A percentile compares a stretch with the other conserved stretches of the same genome.
These are phyloP conservation scores for Termitomyces eurrhizus DNA, from an alignment of 768 basidiomycete species.

Conservation along the genomic window DNA sequence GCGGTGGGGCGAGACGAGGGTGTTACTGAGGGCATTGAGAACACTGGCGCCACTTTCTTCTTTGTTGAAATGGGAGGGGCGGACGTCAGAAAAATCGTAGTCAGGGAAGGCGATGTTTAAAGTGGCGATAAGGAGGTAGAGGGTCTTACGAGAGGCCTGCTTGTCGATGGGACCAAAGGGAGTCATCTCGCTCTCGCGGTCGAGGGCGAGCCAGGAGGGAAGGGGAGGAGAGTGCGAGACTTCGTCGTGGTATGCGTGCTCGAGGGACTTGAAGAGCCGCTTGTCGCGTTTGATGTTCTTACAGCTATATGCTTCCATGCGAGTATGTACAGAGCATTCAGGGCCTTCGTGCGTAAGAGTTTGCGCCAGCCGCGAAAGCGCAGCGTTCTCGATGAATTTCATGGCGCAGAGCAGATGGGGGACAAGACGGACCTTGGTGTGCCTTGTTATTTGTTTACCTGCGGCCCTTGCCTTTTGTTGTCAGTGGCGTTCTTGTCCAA, in stretches of 20 bases:
- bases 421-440: not conserved
- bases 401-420: conserved; percentile 33
- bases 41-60: conserved; percentile 79
- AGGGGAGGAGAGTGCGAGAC: conserved; percentile 81
- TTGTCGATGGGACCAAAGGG: conserved; percentile 92
- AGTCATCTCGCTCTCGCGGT: conserved; percentile 70
- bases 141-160: conserved; percentile 81
- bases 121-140: conserved; percentile 93
- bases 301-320: conserved; percentile 96
- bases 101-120: conserved; percentile 98
- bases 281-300: conserved; percentile 98
- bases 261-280: conserved; percentile 91
- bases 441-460: conserved; percentile 4
- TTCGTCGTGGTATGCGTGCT: conserved; percentile 80
- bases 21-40: conserved; percentile 81
- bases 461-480: conserved; percentile 1
- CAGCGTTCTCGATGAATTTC: conserved; percentile 90
- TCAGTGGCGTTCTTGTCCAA: not conserved
- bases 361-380: conserved; percentile 70
- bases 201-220: conserved; percentile 72
- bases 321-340: conserved; percentile 85
- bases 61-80: conserved; percentile 84
- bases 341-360: conserved; percentile 82
- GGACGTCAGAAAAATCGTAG: conserved; percentile 93
- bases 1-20: conserved; percentile 70